These are phyloP conservation scores for Neohortaea acidophila DNA, from an alignment of 495 filamentous ascomycete genomes.

Conservation along the genomic window DNA sequence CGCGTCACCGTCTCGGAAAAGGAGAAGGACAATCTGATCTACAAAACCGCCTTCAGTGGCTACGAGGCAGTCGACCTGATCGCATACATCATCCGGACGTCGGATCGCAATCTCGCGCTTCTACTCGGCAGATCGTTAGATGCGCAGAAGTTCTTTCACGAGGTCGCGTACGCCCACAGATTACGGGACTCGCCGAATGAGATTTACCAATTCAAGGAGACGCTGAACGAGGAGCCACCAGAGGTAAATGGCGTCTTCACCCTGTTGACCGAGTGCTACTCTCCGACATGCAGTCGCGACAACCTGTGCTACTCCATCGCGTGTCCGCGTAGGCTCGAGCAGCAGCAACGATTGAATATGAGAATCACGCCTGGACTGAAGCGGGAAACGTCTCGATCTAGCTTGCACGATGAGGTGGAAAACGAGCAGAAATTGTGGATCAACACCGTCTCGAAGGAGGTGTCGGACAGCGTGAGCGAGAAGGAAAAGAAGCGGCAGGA, in stretches of 20 bases:
- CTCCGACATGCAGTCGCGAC: slow-evolving; percentile 88
- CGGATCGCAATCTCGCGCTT: slow-evolving; percentile 84
- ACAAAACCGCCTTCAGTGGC: slow-evolving; percentile 91
- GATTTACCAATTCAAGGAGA: slow-evolving; percentile 94
- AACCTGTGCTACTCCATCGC: slow-evolving; percentile 97
- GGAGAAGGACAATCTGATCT: slow-evolving; percentile 91
- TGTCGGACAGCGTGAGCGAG: slow-evolving; percentile 76
- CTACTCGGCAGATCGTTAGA: slow-evolving; percentile 87
- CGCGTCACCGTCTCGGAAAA: slow-evolving; percentile 68
- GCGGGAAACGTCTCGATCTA: slow-evolving; percentile 61
- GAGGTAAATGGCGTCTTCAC: slow-evolving; percentile 96
- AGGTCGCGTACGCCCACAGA: slow-evolving; percentile 95
- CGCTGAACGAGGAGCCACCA: slow-evolving; percentile 72
- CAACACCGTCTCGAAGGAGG: slow-evolving; percentile 89
- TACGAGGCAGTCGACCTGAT: slow-evolving; percentile 92
- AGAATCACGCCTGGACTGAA: slow-evolving; percentile 79
- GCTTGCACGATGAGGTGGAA: slow-evolving; percentile 70
- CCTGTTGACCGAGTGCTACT: slow-evolving; percentile 91
- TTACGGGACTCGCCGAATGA: slow-evolving; percentile 79
- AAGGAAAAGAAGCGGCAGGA: slow-evolving; percentile 95
- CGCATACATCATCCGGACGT: slow-evolving; percentile 87
- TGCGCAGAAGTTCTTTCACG: slow-evolving; percentile 98
- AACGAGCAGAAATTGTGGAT: slow-evolving; percentile 99
- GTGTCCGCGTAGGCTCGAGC: slow-evolving; percentile 84
- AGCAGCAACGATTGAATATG: slow-evolving; percentile 83